Evolutionary conservation across 345 rosid genomes (phyloP).

Genomic region (Acer yangbiense): DNA sequence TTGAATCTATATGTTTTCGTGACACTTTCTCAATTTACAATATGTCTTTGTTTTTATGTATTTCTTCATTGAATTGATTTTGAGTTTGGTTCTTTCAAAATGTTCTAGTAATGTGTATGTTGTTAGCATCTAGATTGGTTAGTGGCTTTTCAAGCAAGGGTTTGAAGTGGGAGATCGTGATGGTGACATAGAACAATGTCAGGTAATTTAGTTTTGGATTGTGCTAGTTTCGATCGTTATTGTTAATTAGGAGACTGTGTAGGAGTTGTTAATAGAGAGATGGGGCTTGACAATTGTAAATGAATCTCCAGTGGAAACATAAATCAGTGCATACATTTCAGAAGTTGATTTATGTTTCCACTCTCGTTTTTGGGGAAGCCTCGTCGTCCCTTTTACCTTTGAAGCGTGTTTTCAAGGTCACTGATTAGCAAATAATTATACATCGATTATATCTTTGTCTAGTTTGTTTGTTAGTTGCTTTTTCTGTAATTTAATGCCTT

Average conservation of each 20-base stretch:
- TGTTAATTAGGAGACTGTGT: not conserved
- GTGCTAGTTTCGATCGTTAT: constrained; percentile 1
- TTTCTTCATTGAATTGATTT: too few relatives aligned
- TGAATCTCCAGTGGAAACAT: constrained; percentile 73
- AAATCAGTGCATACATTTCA: constrained; percentile 97
- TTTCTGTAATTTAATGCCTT: not conserved
- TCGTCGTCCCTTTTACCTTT: constrained; percentile 96
- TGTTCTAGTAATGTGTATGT: too few relatives aligned
- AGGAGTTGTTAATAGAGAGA: constrained; percentile 16
- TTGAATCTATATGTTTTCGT: too few relatives aligned
- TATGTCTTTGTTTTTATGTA: too few relatives aligned
- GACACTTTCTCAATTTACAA: too few relatives aligned
- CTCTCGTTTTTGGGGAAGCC: constrained; percentile 95
- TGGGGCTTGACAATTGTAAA: constrained; percentile 58
- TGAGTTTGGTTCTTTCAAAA: too few relatives aligned
- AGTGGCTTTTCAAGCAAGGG: constrained; percentile 88
- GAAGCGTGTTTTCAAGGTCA: constrained; percentile 94
- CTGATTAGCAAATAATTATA: constrained; percentile 78
- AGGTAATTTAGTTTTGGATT: constrained; percentile 55
- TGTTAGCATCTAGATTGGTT: too few relatives aligned
- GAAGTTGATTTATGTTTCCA: constrained; percentile 56
- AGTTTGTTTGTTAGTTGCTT: not conserved
- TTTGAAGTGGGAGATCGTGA: constrained; percentile 97
- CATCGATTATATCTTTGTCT: not conserved
- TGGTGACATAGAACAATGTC: constrained; percentile 82